Base-by-base conservation (phyloP, 1,284 basidiomycete genomes). In the Volvariella surrecta region DNA sequence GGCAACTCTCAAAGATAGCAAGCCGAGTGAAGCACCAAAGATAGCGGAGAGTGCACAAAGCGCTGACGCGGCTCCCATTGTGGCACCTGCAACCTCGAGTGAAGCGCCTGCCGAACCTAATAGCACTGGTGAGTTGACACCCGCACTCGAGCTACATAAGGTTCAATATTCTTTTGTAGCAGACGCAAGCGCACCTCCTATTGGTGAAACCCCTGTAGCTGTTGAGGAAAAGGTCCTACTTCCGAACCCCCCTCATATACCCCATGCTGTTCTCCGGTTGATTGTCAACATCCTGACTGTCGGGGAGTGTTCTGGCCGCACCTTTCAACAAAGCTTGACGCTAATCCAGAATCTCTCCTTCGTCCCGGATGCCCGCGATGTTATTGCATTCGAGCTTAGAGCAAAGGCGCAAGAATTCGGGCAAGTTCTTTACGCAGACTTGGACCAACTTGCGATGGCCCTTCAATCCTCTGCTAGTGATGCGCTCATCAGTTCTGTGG, bases 261-360 rank as follows among this genome's bases (percentile, higher is more conserved):
- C 93, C 4, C 76, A 86, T 40, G 61, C 78, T 2, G 82, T 87
- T 21, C 73, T 97, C 16, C 82, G 88, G 32, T 76, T 92, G 32
- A 89, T 97, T 47, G 89, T 96, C 57, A 96, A 97, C 59, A 89
- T 96, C 52, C 70, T 97, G 45, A 95, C 93, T 16, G 74, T 86
- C 17, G 93, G 94, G 38, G 93, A 98, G 68, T 96, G 92, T 59
- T 91, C 91, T n/a, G 89, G 86, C 41, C 76, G 85, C 39, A 94
- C 91, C 10, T 98, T 98, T 74, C 84, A 90, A 50, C 84, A 93
- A 56, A 93, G 89, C 32, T 70, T 96, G 30, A 73, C 82, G 10
- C 76, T 95, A 32, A 95, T 97, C 49, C 90, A 94, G 60, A 82
- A 96, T 57, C 67, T 96, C 17, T 92, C 90, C 0, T 77, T 78